Evolutionary conservation across 1,139 yeast genomes (phyloP).

Genomic region (Lodderomyces metapsilosis): DNA sequence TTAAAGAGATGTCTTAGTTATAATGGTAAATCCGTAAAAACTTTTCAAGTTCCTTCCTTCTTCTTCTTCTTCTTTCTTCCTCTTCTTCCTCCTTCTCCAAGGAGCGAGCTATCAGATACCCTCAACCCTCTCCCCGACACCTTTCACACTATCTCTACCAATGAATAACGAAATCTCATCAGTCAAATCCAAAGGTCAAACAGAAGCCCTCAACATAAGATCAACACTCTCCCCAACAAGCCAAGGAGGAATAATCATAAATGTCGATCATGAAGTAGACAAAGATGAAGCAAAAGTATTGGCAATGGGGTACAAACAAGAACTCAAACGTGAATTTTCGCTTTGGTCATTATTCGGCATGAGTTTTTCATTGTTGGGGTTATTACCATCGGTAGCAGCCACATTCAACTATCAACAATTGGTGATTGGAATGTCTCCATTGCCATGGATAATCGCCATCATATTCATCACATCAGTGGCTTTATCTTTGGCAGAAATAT

Average conservation of each 20-base stretch:
- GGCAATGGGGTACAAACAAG: conserved; percentile 73
- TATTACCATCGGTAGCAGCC: conserved; percentile 68
- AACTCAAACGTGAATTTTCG: conserved; percentile 67
- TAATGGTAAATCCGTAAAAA: too few relatives aligned
- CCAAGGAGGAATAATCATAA: conserved; percentile 38
- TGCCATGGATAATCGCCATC: conserved; percentile 55
- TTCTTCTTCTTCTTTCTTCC: too few relatives aligned
- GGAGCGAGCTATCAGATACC: too few relatives aligned
- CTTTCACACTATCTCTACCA: too few relatives aligned
- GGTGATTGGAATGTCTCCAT: conserved; percentile 53
- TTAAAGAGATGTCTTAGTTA: too few relatives aligned
- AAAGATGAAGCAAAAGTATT: conserved; percentile 55
- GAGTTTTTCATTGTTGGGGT: conserved; percentile 72
- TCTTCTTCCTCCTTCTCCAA: too few relatives aligned
- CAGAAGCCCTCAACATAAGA: conserved; percentile 38
- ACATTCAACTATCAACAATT: conserved; percentile 53
- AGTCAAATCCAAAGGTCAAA: conserved; percentile 35
- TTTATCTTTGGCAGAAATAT: conserved; percentile 46
- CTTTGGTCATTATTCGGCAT: conserved; percentile 63
- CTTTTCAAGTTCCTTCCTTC: too few relatives aligned
- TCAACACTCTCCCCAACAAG: conserved; percentile 39
- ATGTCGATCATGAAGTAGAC: conserved; percentile 49
- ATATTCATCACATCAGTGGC: conserved; percentile 53
- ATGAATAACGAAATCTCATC: too few relatives aligned
- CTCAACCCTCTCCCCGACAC: too few relatives aligned